phyloP scores from a whole-genome alignment of 768 basidiomycete species.

The Pluteus cervinus region DNA sequence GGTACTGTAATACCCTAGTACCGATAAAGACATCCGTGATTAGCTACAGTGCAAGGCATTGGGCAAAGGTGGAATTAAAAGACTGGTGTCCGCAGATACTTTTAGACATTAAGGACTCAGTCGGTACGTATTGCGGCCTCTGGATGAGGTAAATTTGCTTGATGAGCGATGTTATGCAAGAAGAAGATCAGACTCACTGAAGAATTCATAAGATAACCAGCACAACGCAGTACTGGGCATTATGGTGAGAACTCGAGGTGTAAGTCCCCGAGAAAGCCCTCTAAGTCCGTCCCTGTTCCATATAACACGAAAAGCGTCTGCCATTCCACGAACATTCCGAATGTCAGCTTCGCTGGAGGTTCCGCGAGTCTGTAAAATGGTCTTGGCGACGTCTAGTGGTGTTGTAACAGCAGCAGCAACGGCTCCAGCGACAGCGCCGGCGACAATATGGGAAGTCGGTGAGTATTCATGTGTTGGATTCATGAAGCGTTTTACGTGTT shows the following conservation, averaged over 20 bases:
- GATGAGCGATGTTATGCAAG: conserved; percentile 4
- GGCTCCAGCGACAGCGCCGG: conserved; percentile 89
- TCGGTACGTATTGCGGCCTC: conserved; percentile 61
- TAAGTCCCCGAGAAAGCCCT: conserved; percentile 83
- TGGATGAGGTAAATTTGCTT: conserved; percentile 20
- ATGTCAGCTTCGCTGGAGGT: conserved; percentile 84
- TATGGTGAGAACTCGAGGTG: conserved; percentile 88
- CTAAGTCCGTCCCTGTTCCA: conserved; percentile 78
- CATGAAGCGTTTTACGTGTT: conserved; percentile 79
- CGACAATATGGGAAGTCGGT: conserved; percentile 86
- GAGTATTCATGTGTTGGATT: conserved; percentile 88
- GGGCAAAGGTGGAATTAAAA: conserved; percentile 14
- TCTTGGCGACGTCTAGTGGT: conserved; percentile 96
- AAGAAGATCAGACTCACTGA: conserved; percentile 61
- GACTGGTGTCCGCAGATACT: conserved; percentile 1
- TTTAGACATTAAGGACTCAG: conserved; percentile 13
- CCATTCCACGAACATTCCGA: conserved; percentile 75
- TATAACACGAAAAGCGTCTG: conserved; percentile 85
- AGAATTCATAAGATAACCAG: conserved; percentile 98
- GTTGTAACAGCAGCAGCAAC: conserved; percentile 95
- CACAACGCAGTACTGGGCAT: conserved; percentile 97
- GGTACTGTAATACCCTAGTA: too few relatives aligned
- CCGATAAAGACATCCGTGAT: too few relatives aligned
- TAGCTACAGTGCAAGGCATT: too few relatives aligned
- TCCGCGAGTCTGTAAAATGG: conserved; percentile 91